Evolutionary conservation across 176 grass and related monocot genomes (phyloP).

Genomic region (Paspalum notatum): DNA sequence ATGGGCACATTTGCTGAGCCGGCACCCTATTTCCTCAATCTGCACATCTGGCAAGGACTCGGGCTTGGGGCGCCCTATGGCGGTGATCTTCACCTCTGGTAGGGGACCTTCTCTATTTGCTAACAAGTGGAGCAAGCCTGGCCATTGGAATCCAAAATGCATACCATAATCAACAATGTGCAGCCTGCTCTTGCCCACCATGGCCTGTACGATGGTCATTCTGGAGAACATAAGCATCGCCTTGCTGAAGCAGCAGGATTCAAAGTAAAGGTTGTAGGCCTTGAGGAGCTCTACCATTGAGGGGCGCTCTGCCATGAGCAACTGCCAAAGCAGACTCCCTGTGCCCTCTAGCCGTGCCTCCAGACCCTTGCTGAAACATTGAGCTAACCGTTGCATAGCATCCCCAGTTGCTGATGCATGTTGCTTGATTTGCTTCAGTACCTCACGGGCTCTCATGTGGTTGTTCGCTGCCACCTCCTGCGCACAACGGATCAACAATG

Average conservation of each 20-base stretch:
- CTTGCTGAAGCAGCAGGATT: not conserved
- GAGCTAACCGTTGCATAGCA: not conserved
- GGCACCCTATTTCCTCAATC: no score
- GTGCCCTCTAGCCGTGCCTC: not conserved
- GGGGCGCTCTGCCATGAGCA: not conserved
- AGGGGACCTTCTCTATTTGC: no score
- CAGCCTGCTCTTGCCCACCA: not conserved
- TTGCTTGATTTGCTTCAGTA: not conserved
- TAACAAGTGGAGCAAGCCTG: no score
- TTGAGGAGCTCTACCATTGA: not conserved
- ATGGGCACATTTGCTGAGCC: no score
- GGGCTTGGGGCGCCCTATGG: no score
- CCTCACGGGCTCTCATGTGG: not conserved
- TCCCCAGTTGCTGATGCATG: not conserved
- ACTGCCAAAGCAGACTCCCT: not conserved
- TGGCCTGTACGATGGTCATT: not conserved
- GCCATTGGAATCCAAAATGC: no score
- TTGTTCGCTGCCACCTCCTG: not conserved
- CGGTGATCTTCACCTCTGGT: no score
- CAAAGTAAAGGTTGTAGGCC: not conserved
- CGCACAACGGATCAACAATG: not conserved
- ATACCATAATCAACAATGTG: not conserved
- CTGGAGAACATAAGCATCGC: not conserved
- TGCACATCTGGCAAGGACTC: no score
- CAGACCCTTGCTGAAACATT: not conserved